Conservation (phyloP, 257 asterid species). For the Gentiana straminea region DNA sequence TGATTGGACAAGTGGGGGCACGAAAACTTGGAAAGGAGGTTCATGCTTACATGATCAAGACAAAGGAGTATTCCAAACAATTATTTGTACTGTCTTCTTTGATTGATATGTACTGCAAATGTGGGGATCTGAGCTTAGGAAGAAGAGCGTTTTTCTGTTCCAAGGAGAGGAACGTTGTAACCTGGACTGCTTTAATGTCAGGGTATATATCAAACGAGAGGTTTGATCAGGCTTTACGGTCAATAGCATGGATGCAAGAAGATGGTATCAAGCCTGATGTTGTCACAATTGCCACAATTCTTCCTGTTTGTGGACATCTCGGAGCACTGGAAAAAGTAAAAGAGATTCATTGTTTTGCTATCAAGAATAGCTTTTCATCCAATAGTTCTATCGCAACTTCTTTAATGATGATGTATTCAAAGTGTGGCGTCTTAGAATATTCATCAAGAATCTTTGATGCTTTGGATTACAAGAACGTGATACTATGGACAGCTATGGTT, state of each 20-base stretch:
- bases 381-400: slow-evolving; percentile 57
- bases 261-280: slow-evolving; percentile 84
- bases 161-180: slow-evolving; percentile 51
- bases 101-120: slow-evolving; percentile 90
- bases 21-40: slow-evolving; percentile 59
- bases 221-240: slow-evolving; percentile 74
- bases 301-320: slow-evolving; percentile 82
- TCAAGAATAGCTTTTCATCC: slow-evolving; percentile 46
- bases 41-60: slow-evolving; percentile 77
- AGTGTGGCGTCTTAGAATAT: slow-evolving; percentile 43
- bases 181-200: slow-evolving; percentile 86
- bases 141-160: slow-evolving; percentile 75
- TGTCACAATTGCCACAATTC: slow-evolving; percentile 72
- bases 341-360: slow-evolving; percentile 59
- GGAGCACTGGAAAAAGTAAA: slow-evolving; percentile 59
- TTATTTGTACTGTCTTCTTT: slow-evolving; percentile 59
- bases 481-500: slow-evolving; percentile 90
- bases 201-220: slow-evolving; percentile 70
- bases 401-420: slow-evolving; percentile 88
- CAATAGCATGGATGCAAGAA: slow-evolving; percentile 88
- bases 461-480: slow-evolving; percentile 65
- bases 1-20: slow-evolving; percentile 52
- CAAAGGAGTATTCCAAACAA: slow-evolving; percentile 56
- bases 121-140: slow-evolving; percentile 71
- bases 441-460: slow-evolving; percentile 41